phyloP scores from a whole-genome alignment of 75 land plant genomes.

The Pseudotsuga menziesii region DNA sequence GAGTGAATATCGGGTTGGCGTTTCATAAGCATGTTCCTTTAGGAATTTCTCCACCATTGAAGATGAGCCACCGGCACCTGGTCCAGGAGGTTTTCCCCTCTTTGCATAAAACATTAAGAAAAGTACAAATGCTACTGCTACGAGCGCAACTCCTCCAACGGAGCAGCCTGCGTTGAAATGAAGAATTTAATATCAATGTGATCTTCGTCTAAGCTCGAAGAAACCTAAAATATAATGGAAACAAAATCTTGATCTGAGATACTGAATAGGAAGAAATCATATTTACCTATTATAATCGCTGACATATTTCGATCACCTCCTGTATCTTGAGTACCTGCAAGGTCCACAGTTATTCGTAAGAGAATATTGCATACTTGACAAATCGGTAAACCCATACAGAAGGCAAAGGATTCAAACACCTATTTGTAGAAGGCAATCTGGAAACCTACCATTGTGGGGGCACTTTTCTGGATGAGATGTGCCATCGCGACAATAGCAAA shows the following conservation, averaged over 20 bases:
- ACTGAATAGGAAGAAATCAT: background rate
- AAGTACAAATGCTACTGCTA: background rate
- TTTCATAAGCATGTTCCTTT: background rate
- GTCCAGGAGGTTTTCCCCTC: background rate
- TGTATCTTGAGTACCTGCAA: too few species aligned
- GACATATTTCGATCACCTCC: too few species aligned
- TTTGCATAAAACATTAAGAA: background rate
- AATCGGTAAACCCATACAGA: too few species aligned
- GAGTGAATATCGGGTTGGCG: conserved; percentile 6
- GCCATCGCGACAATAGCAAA: too few species aligned
- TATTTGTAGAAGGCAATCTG: too few species aligned
- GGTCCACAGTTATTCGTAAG: too few species aligned
- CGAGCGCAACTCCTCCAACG: background rate
- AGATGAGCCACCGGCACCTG: background rate
- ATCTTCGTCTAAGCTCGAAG: background rate
- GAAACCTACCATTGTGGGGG: too few species aligned
- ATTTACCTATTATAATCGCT: background rate
- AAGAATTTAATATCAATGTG: background rate
- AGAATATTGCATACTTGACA: too few species aligned
- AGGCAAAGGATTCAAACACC: too few species aligned
- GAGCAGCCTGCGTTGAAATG: background rate
- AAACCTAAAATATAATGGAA: background rate
- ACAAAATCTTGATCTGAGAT: background rate
- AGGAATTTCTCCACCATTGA: background rate
- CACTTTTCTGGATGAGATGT: too few species aligned